These are phyloP conservation scores for Excoecaria cochinchinensis DNA, from an alignment of 345 rosid species.

Conservation along the genomic window DNA sequence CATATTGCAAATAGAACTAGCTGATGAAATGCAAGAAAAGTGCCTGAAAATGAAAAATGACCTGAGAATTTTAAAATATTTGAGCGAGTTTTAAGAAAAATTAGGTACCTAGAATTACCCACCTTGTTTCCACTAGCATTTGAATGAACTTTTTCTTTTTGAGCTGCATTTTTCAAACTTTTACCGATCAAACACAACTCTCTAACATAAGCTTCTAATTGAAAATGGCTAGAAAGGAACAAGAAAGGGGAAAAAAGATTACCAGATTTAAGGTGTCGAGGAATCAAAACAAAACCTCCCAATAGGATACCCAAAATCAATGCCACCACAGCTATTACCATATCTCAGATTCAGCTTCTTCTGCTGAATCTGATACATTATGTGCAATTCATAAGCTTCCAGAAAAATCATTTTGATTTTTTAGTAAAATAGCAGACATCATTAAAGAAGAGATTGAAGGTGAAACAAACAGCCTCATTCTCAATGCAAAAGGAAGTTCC, in stretches of 20 bases:
- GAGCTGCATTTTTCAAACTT: conserved; percentile 23
- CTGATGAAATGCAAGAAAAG: neutral
- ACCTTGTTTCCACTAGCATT: conserved; percentile 17
- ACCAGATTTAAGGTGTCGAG: conserved; percentile 27
- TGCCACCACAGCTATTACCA: conserved; percentile 27
- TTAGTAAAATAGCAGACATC: neutral
- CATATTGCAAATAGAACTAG: neutral
- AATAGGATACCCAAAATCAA: conserved; percentile 25
- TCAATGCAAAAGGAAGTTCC: neutral
- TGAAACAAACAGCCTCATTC: neutral
- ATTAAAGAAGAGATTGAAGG: neutral
- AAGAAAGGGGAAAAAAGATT: neutral
- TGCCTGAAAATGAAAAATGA: neutral
- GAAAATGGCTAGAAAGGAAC: no score
- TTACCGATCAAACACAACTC: conserved; percentile 5
- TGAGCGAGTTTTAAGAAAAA: neutral
- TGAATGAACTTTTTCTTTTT: conserved; percentile 1
- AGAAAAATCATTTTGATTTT: neutral
- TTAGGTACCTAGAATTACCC: neutral
- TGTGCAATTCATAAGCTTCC: neutral
- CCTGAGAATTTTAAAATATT: neutral
- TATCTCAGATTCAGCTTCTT: conserved; percentile 8
- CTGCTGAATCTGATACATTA: neutral
- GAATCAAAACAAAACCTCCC: conserved; percentile 24
- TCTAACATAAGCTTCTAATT: no score